Base-by-base conservation (phyloP, 2,329 filamentous ascomycete genomes). In the Aaosphaeria pasadenensis region DNA sequence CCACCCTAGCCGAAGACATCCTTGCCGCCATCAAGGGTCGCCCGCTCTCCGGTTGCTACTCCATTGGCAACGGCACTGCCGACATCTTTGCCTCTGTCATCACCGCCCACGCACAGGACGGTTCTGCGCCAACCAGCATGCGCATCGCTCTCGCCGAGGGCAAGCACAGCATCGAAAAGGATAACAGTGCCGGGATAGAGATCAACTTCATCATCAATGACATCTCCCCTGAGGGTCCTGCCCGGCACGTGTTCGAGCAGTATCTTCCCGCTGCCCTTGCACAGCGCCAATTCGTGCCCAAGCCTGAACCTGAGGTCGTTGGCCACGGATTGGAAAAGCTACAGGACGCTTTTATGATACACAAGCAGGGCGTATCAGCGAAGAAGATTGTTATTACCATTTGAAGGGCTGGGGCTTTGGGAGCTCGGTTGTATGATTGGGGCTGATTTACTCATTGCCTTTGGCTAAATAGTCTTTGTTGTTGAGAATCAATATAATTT, bases 31-130 rank as follows among this genome's bases (percentile, higher is more conserved):
- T 74, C 47, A 62, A 70, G 45, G 63, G 62, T 4, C 63, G 61
- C 36, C 59, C 63, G 11, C 69, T 67, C 38, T 59, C 53, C 3
- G 72, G 72, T 5, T 57, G 67, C 31, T 62, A 72, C 44, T 70
- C 73, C 40, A 55, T 60, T 29, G 60, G 53, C 24, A 55, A 58
- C 30, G 64, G 57, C 13, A 42, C 53, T 35, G 48, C 52, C 30
- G 36, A 44, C 9, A 51, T 55, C 40, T 30, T 56, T 7, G 45
- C 35, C 17, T 51, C 49, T 17, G 43, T 44, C 30, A 51, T 54
- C 38, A 47, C 56, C 33, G 49, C 50, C 11, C 50, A 51, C 33
- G 11, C 41, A 44, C 40, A 40, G 11, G 40, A 40, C 24, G 42
- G 32, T 4, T 17, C 30, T 4, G 24, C 44, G 11, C 45, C 43